Evolutionary conservation across 305 asterid species (phyloP), one percentile per base, ranked within the genome.

Genomic region (Rubia balearica): DNA sequence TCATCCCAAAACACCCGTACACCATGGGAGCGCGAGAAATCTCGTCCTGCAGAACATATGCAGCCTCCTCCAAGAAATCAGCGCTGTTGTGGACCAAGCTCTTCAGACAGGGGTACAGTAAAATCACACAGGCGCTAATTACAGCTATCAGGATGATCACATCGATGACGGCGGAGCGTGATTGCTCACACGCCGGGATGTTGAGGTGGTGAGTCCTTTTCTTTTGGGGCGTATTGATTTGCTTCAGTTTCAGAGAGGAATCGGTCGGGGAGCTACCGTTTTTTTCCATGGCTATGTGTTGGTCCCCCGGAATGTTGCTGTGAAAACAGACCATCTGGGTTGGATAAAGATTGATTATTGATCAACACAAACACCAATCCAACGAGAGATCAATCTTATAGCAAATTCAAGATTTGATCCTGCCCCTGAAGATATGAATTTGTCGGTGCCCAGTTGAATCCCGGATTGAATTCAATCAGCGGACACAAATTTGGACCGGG

Each of bases 321-420:
- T 77, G 81, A 78, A 87, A 83, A 87, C 81, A 79, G 88, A 90
- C 85, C 98, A 90, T 93, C 82, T 85, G 95, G 86, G 73, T 84
- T 69, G 59, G 71, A 81, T 27, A 80, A 78, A 80, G 79, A 83
- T 74, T 67, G 78, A 71, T 78, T 79, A 80, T 78, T 78, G 75
- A 71, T 53, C 53, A 56, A 48, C 74, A 11, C 78, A 69, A 69
- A 72, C 78, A 75, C 79, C 71, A 65, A 79, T 73, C 62, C 30
- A 66, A 65, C 64, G 65, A 48, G 65, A 67, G 76, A 79, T 80
- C 71, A 73, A 79, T 71, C 77, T 81, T 73, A 68, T 65, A 65
- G 60, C 46, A 27, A 24, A 68, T 74, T 68, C 75, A 68, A 61
- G 63, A 80, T 71, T 67, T 16, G 71, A 77, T 46, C 65, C 62